phyloP scores from a whole-genome alignment of 352 stramenopile species.

The Elongisporangium senticosum region DNA sequence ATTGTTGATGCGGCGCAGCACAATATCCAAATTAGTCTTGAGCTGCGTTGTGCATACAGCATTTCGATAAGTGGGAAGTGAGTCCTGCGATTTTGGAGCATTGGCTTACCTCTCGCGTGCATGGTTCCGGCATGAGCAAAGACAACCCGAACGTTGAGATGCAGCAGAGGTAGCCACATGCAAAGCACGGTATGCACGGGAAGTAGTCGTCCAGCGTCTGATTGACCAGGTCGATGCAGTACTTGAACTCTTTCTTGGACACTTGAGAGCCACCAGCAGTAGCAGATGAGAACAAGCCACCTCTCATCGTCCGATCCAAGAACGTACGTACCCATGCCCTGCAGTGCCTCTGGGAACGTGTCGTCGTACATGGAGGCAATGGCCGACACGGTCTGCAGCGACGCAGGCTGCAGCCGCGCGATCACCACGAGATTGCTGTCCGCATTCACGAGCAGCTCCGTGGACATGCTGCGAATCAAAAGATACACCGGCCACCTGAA shows the following conservation, averaged over 20 bases:
- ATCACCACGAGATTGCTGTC: constrained; percentile 53
- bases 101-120: constrained; percentile 49
- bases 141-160: constrained; percentile 56
- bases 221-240: constrained; percentile 72
- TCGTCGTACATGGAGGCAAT: constrained; percentile 53
- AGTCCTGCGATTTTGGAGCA: neutral
- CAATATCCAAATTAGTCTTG: constrained; percentile 52
- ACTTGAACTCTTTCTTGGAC: constrained; percentile 67
- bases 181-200: constrained; percentile 65
- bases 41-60: constrained; percentile 24
- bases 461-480: constrained; percentile 32
- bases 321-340: constrained; percentile 49
- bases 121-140: constrained; percentile 52
- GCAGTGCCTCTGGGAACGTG: constrained; percentile 48
- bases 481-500: neutral
- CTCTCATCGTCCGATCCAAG: neutral
- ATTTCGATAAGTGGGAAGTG: neutral
- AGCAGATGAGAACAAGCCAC: neutral
- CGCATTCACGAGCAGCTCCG: constrained; percentile 44
- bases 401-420: constrained; percentile 36
- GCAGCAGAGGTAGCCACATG: constrained; percentile 62
- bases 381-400: constrained; percentile 41
- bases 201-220: constrained; percentile 71
- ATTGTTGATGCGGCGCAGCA: constrained; percentile 60
- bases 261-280: constrained; percentile 20